Evolutionary conservation across 2,329 filamentous ascomycete genomes (phyloP), one percentile per base, ranked within the genome.

Genomic region (Triangularia verruculosa): DNA sequence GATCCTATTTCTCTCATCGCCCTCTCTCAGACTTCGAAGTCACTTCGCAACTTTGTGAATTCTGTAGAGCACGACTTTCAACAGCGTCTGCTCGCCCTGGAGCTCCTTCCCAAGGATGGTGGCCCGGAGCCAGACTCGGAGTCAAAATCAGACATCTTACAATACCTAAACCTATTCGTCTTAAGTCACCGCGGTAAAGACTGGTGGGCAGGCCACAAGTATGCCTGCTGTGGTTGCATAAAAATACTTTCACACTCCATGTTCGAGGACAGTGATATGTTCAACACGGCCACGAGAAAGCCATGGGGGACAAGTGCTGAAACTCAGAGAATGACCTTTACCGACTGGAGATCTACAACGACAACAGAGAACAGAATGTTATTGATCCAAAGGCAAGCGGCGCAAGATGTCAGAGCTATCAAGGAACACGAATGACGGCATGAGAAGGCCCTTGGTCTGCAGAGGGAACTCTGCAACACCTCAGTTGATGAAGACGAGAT

Each of bases 221-320:
- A 70, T 24, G 68, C 68, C 28, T 71, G 69, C 62, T 61, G 60
- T 8, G 67, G 65, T 28, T 71, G 69, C 51, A 61, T 68, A 61
- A 65, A 67, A 52, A 65, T 71, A 5, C 68, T 60, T 2, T 17
- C 66, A 9, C 68, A 71, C 56, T 66, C 57, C 30, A 66, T 66
- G 65, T 71, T 71, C 27, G 61, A 65, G 57, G 69, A 70, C 66
- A 62, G 61, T 59, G 61, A 64, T 17, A 63, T 71, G 54, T 58
- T 68, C 8, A 32, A 63, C 13, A 62, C 64, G 2, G 56, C 32
- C 11, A 57, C 59, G 12, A 63, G 68, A 24, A 71, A 71, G 30
- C 69, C 69, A 1, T 65, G 63, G 2, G 63, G 59, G 1, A 62
- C 56, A 4, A 67, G 64, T 24, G 13, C 22, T 17, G 66, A 68